phyloP scores from a whole-genome alignment of 2,329 filamentous ascomycete genomes.

The Cylindrodendrum hubeiense region DNA sequence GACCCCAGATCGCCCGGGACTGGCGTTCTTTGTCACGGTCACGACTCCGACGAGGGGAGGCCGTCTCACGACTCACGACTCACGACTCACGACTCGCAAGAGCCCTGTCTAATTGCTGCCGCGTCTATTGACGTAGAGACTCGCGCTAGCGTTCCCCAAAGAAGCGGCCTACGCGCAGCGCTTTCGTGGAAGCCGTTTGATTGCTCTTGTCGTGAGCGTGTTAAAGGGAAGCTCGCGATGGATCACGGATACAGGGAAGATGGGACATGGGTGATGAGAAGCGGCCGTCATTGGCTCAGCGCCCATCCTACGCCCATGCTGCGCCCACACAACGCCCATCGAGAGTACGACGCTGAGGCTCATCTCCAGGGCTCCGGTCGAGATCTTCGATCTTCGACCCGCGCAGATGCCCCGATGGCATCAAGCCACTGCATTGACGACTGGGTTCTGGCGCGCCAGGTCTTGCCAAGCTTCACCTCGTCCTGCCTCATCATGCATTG shows the following conservation, averaged over 20 bases:
- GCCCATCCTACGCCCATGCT: neutral
- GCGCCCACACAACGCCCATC: neutral
- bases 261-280: too few relatives aligned
- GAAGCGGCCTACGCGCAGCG: constrained; percentile 17
- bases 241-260: neutral
- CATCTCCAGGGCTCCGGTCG: neutral
- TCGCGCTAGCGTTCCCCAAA: constrained; percentile 25
- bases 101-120: constrained; percentile 33
- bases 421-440: neutral
- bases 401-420: neutral
- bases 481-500: neutral
- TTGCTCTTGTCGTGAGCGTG: neutral
- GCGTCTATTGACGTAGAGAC: constrained; percentile 19
- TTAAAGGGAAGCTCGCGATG: neutral
- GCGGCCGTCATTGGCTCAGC: neutral
- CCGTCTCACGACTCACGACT: neutral
- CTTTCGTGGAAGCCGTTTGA: neutral
- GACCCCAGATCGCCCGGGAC: constrained; percentile 23
- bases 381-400: neutral
- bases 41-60: neutral
- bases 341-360: neutral
- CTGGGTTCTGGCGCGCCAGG: neutral
- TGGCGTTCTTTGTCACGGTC: constrained; percentile 11
- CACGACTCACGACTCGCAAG: constrained; percentile 4
- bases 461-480: neutral